Conservation (phyloP, 306 rosid species). For the Rosa persica region DNA sequence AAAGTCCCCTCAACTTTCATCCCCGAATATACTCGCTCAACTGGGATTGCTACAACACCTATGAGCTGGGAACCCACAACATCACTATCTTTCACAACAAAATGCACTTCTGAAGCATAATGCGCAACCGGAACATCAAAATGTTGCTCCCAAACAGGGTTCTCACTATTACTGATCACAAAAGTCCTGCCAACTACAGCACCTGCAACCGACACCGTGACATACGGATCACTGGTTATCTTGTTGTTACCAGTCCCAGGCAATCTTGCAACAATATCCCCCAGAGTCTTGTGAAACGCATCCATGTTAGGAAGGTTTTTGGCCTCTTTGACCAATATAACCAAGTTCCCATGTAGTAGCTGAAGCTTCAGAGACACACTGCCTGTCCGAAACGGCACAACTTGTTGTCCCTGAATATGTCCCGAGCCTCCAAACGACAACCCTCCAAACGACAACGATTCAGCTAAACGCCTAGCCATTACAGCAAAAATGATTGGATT, state of each 20-base stretch:
- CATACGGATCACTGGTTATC: conserved; percentile 80
- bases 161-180: conserved; percentile 63
- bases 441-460: conserved; percentile 20
- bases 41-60: conserved; percentile 75
- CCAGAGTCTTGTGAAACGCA: conserved; percentile 53
- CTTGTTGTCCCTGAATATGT: conserved; percentile 59
- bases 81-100: conserved; percentile 72
- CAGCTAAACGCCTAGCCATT: not conserved
- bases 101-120: conserved; percentile 66
- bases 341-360: conserved; percentile 75
- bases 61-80: conserved; percentile 71
- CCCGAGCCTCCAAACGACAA: conserved; percentile 61
- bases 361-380: conserved; percentile 43
- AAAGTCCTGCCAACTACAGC: conserved; percentile 81
- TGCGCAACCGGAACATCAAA: conserved; percentile 82
- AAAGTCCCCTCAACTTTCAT: conserved; percentile 55
- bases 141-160: conserved; percentile 82
- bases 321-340: conserved; percentile 59
- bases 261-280: conserved; percentile 44
- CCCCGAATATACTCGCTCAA: conserved; percentile 44
- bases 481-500: not conserved
- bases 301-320: conserved; percentile 80
- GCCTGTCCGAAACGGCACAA: conserved; percentile 53
- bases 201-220: conserved; percentile 57
- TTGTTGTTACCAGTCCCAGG: conserved; percentile 35